These are phyloP conservation scores for Coniochaeta sp. DNA, from an alignment of 2,329 filamentous ascomycete genomes.

Conservation along the genomic window DNA sequence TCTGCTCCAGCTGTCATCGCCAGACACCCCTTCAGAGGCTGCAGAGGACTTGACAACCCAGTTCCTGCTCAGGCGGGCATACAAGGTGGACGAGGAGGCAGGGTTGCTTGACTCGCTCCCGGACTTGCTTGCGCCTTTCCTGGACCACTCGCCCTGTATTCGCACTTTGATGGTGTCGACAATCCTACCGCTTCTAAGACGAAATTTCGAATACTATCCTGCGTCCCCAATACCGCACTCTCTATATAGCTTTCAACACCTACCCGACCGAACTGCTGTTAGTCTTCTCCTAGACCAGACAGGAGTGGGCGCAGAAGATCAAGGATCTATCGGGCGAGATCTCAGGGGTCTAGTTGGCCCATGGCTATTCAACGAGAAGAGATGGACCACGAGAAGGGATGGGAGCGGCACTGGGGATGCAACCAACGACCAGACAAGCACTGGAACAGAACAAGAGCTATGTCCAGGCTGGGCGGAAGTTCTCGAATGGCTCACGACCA, in stretches of 20 bases:
- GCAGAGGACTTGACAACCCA: conserved; percentile 48
- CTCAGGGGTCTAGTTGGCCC: conserved; percentile 62
- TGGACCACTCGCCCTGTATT: conserved; percentile 52
- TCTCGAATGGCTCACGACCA: conserved; percentile 58
- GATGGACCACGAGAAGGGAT: conserved; percentile 38
- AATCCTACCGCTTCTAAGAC: conserved; percentile 60
- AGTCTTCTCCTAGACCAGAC: conserved; percentile 55
- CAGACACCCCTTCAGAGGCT: conserved; percentile 37
- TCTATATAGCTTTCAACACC: conserved; percentile 55
- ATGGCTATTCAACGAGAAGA: conserved; percentile 61
- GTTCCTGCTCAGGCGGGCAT: conserved; percentile 62
- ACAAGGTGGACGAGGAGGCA: conserved; percentile 63
- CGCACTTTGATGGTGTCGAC: conserved; percentile 63
- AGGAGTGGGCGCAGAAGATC: conserved; percentile 29
- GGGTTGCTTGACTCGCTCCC: conserved; percentile 65
- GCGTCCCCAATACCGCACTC: conserved; percentile 38
- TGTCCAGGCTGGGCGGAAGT: conserved; percentile 62
- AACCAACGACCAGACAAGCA: conserved; percentile 11
- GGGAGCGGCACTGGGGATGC: conserved; percentile 14
- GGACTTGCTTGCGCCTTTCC: conserved; percentile 60
- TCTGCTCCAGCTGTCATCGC: conserved; percentile 48
- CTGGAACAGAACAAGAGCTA: conserved; percentile 20
- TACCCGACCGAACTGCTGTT: conserved; percentile 53
- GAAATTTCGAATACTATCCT: conserved; percentile 65
- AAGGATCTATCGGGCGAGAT: conserved; percentile 49